Evolutionary conservation across 2,329 filamentous ascomycete species (phyloP).

Genomic region (Pyrenochaeta sp.): DNA sequence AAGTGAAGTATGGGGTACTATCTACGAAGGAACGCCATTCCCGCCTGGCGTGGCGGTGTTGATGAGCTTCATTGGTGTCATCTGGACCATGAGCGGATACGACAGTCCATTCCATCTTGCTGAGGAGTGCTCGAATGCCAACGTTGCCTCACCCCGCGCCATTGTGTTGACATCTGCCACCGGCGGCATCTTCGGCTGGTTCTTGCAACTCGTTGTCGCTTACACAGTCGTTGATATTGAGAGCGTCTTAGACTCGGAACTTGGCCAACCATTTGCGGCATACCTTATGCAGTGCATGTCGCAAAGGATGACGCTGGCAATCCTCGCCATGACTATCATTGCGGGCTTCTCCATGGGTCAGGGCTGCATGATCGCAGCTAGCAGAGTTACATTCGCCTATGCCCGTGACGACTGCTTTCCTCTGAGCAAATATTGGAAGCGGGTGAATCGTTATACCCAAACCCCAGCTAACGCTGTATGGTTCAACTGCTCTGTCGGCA

Average conservation of each 20-base stretch:
- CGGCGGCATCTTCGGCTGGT: conserved; percentile 75
- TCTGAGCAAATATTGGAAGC: conserved; percentile 64
- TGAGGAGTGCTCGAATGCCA: conserved; percentile 79
- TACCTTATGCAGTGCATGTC: conserved; percentile 73
- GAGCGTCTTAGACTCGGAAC: conserved; percentile 65
- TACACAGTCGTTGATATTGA: conserved; percentile 74
- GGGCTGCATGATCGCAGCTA: conserved; percentile 74
- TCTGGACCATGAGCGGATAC: conserved; percentile 75
- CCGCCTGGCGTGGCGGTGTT: conserved; percentile 72
- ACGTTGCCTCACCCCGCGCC: conserved; percentile 73
- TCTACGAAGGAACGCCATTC: conserved; percentile 72
- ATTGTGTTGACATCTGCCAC: conserved; percentile 74
- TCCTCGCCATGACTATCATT: conserved; percentile 72
- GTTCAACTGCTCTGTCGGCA: conserved; percentile 69
- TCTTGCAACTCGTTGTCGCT: conserved; percentile 76
- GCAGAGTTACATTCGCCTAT: conserved; percentile 76
- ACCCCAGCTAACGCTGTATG: conserved; percentile 77
- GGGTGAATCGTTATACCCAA: conserved; percentile 67
- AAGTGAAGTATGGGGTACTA: conserved; percentile 69
- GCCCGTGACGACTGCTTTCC: conserved; percentile 77
- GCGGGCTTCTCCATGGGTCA: conserved; percentile 77
- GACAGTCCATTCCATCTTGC: conserved; percentile 76
- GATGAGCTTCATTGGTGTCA: conserved; percentile 76
- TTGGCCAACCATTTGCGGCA: conserved; percentile 75
- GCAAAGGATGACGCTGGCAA: conserved; percentile 66